Conservation (phyloP, 73 alveolate species). For the Paramecium biaurelia region DNA sequence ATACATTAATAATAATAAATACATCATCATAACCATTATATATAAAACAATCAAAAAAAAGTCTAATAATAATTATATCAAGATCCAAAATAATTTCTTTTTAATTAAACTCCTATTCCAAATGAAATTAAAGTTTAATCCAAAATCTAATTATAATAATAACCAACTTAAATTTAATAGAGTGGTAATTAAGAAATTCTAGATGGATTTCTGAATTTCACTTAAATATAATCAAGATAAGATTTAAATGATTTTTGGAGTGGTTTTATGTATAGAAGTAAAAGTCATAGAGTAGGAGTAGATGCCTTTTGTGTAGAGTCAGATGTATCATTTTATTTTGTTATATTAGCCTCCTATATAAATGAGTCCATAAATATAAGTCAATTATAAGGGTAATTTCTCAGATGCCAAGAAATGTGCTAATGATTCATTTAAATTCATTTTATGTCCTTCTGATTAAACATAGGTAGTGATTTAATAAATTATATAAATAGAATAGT, state of each 20-base stretch:
- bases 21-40: not conserved
- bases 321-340: not conserved
- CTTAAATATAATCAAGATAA: not conserved
- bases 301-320: not conserved
- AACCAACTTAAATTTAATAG: not conserved
- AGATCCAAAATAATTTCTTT: not conserved
- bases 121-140: not conserved
- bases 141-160: not conserved
- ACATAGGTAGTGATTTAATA: not conserved
- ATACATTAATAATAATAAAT: not conserved
- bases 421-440: not conserved
- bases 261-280: conserved; percentile 65
- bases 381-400: not conserved
- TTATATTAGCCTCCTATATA: not conserved
- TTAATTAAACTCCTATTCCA: not conserved
- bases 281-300: conserved; percentile 63
- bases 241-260: conserved; percentile 54
- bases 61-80: not conserved
- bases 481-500: not conserved
- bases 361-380: conserved; percentile 5
- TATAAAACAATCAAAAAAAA: not conserved
- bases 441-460: not conserved
- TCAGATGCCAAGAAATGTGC: not conserved
- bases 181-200: not conserved
- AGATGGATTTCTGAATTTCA: not conserved